Conservation (phyloP, 208 protist species). For the Acanthamoeba sp. region DNA sequence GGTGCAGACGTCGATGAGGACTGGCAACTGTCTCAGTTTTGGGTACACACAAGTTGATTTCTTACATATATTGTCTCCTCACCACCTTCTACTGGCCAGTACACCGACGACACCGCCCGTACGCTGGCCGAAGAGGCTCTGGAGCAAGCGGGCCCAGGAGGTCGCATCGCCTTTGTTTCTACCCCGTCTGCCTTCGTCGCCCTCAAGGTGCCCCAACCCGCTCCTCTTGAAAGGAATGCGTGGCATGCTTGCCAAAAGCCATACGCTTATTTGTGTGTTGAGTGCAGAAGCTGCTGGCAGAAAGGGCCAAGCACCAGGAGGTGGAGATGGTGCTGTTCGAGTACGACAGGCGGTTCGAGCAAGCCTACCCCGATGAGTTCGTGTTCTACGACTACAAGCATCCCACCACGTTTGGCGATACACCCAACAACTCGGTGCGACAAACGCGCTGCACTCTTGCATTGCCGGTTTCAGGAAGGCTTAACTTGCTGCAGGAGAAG, state of each 20-base stretch:
- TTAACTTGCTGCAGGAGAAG: neutral
- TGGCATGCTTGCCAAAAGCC: neutral
- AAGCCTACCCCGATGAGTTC: slow-evolving; percentile 1
- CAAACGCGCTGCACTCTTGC: neutral
- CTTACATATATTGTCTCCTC: neutral
- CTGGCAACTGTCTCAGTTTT: slow-evolving; percentile 57
- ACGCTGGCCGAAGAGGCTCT: neutral
- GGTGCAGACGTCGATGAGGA: slow-evolving; percentile 7
- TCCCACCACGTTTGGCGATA: neutral
- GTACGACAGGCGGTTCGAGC: neutral
- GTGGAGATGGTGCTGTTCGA: slow-evolving; percentile 13
- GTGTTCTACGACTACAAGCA: slow-evolving; percentile 48
- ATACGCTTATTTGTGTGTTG: neutral
- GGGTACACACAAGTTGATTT: neutral
- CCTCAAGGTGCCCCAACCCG: neutral
- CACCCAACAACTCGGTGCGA: neutral
- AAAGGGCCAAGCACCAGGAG: neutral
- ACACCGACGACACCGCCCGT: neutral
- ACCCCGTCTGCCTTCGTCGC: slow-evolving; percentile 3
- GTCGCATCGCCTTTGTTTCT: neutral
- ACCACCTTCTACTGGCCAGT: neutral
- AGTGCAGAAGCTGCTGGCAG: neutral
- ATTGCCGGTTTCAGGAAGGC: too few relatives aligned
- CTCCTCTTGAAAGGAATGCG: neutral
- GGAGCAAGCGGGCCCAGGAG: neutral